These are phyloP conservation scores for Talaromyces liani DNA, from an alignment of 495 filamentous ascomycete species.

Conservation along the genomic window DNA sequence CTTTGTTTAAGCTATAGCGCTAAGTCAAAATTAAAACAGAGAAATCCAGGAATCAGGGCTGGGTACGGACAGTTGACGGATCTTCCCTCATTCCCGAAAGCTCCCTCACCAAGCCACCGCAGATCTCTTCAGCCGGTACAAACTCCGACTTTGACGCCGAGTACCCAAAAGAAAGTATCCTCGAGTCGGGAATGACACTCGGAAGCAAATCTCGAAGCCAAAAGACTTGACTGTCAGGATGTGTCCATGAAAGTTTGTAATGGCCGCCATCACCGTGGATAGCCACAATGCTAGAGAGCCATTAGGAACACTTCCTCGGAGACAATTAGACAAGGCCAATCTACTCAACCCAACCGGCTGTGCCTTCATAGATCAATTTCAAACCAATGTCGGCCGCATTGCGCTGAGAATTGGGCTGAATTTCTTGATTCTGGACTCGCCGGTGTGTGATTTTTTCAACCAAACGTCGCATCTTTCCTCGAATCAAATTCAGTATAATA, in stretches of 20 bases:
- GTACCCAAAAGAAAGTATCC: constrained; percentile 7
- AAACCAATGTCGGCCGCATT: no score
- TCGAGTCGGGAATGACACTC: neutral
- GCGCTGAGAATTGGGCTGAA: no score
- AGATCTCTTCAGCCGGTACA: neutral
- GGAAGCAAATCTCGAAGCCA: constrained; percentile 11
- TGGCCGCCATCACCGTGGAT: constrained; percentile 7
- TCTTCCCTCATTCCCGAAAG: neutral
- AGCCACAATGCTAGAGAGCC: constrained; percentile 8
- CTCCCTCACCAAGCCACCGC: neutral
- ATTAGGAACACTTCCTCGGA: no score
- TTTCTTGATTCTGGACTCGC: no score
- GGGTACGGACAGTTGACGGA: neutral
- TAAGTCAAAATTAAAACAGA: neutral
- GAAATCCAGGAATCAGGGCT: neutral
- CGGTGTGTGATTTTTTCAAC: no score
- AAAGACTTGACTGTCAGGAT: constrained; percentile 6
- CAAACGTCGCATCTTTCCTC: no score
- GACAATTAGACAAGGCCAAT: no score
- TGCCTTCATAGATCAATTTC: no score
- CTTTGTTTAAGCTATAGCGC: neutral
- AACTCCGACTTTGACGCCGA: neutral
- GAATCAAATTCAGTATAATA: no score
- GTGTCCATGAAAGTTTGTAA: constrained; percentile 4
- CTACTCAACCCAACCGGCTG: no score